These are phyloP conservation scores for Halophytophthora polymorphica DNA, from an alignment of 352 stramenopile species.

Conservation along the genomic window DNA sequence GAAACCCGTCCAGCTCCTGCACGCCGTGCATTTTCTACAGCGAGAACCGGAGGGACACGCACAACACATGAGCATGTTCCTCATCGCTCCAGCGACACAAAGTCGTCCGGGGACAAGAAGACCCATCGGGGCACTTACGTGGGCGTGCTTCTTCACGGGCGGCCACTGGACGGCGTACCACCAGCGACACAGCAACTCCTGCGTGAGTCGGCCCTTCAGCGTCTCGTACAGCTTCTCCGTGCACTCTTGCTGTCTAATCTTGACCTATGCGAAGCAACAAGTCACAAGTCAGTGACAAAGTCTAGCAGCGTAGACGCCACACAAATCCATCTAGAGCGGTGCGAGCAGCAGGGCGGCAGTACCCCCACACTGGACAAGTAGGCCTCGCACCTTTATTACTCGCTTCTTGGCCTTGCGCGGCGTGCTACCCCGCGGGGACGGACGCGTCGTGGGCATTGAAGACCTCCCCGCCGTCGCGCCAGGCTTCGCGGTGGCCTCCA, in stretches of 20 bases:
- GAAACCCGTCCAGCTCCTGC: slow-evolving; percentile 82
- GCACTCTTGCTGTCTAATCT: slow-evolving; percentile 83
- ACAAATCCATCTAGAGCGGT: no score
- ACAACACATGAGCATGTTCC: not conserved
- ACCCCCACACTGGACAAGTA: no score
- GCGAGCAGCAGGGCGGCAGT: no score
- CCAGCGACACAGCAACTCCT: slow-evolving; percentile 83
- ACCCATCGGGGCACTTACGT: slow-evolving; percentile 12
- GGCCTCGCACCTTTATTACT: slow-evolving; percentile 51
- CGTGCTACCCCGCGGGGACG: slow-evolving; percentile 18
- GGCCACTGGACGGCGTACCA: slow-evolving; percentile 87
- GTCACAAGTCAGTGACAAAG: no score
- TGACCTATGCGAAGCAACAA: slow-evolving; percentile 40
- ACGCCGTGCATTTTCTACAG: slow-evolving; percentile 64
- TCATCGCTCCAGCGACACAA: not conserved
- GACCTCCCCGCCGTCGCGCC: slow-evolving; percentile 10
- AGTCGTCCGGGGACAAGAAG: not conserved
- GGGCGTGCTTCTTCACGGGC: slow-evolving; percentile 30
- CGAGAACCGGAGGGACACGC: not conserved
- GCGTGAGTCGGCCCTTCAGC: slow-evolving; percentile 68
- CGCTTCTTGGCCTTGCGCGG: slow-evolving; percentile 54
- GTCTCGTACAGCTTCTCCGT: slow-evolving; percentile 80
- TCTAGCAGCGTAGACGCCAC: no score
- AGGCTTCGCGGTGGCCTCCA: slow-evolving; percentile 31
- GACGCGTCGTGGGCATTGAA: slow-evolving; percentile 6